Evolutionary conservation across 495 filamentous ascomycete species (phyloP).

Genomic region (Physcia stellaris): DNA sequence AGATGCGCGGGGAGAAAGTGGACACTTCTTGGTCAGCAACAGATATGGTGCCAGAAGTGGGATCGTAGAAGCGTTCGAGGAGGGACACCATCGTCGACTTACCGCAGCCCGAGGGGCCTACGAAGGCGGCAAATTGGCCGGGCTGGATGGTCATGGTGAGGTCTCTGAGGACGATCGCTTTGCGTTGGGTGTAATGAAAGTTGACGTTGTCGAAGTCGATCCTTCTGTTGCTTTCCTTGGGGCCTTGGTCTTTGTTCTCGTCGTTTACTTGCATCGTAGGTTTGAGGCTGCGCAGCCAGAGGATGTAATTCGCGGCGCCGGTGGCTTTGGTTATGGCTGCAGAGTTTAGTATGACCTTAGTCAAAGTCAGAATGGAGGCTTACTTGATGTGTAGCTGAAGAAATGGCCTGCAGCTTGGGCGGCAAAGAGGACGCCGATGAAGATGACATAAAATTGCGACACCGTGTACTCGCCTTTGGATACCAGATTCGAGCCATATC

Average conservation of each 20-base stretch:
- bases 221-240: slow-evolving; percentile 6
- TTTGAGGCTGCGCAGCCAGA: slow-evolving; percentile 26
- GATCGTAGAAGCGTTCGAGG: slow-evolving; percentile 42
- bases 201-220: slow-evolving; percentile 39
- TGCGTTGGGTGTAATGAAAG: slow-evolving; percentile 37
- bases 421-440: slow-evolving; percentile 43
- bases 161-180: slow-evolving; percentile 33
- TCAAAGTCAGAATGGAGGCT: slow-evolving; percentile 24
- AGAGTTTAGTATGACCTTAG: slow-evolving; percentile 36
- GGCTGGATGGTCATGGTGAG: slow-evolving; percentile 26
- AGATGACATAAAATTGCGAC: slow-evolving; percentile 42
- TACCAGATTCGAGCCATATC: slow-evolving; percentile 44
- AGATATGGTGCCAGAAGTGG: slow-evolving; percentile 18
- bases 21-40: slow-evolving; percentile 15
- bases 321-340: slow-evolving; percentile 32
- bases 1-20: slow-evolving; percentile 11
- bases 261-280: slow-evolving; percentile 24
- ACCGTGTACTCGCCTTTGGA: slow-evolving; percentile 34
- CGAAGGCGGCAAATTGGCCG: slow-evolving; percentile 35
- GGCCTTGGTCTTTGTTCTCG: slow-evolving; percentile 18
- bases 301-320: slow-evolving; percentile 28
- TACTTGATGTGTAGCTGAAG: slow-evolving; percentile 22
- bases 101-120: slow-evolving; percentile 42
- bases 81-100: slow-evolving; percentile 43
- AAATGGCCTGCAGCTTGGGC: slow-evolving; percentile 41